Conservation (phyloP, 192 early-diverging fungal species). For the Dimargaris xerosporica region DNA sequence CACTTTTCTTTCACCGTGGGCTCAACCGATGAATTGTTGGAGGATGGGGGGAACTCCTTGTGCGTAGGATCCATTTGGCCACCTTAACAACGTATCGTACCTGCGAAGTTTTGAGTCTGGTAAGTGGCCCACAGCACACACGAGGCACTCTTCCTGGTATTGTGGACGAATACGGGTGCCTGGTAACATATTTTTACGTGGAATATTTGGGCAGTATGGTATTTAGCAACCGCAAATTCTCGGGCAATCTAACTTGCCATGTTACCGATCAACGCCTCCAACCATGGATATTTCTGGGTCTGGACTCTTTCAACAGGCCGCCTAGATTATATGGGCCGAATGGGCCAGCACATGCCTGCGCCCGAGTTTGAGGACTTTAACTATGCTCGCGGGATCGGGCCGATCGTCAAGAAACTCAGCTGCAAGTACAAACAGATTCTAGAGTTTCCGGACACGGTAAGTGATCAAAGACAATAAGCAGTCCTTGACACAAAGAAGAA, state of each 20-base stretch:
- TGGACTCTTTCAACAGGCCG: conserved; percentile 11
- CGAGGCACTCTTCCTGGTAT: not conserved
- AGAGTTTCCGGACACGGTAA: conserved; percentile 29
- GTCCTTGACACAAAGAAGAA: not conserved
- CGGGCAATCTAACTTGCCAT: not conserved
- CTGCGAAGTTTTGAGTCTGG: conserved; percentile 22
- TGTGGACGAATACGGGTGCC: not conserved
- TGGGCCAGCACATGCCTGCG: conserved; percentile 9
- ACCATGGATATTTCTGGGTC: too few species aligned
- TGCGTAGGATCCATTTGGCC: conserved; percentile 20
- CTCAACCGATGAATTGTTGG: not conserved
- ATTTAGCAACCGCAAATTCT: not conserved
- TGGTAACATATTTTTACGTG: not conserved
- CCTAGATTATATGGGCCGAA: conserved; percentile 13
- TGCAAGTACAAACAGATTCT: conserved; percentile 28
- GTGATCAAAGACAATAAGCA: not conserved
- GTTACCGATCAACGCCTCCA: not conserved
- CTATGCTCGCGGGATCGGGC: conserved; percentile 18
- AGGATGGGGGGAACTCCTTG: too few species aligned
- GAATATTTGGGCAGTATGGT: not conserved
- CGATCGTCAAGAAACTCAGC: conserved; percentile 25
- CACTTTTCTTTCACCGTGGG: not conserved
- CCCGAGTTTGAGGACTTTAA: conserved; percentile 8
- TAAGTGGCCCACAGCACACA: conserved; percentile 11
- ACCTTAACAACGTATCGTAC: conserved; percentile 31